These are phyloP conservation scores for Crithidia fasciculata DNA, from an alignment of 208 protist genomes.

Conservation along the genomic window DNA sequence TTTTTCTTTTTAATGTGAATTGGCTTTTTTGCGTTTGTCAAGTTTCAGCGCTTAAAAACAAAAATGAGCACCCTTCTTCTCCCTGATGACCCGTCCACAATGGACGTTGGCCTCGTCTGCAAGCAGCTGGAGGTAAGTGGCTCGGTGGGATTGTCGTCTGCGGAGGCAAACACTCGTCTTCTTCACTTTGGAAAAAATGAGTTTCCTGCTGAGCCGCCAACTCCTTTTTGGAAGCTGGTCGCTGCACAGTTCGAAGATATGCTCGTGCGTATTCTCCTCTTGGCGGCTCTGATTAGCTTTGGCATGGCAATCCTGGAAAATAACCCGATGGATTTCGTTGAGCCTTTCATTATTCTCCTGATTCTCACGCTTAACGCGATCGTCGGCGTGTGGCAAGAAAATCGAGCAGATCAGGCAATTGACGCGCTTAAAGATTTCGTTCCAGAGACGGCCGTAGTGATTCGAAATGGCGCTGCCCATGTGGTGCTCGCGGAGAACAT, in stretches of 20 bases:
- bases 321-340: constrained; percentile 82
- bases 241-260: constrained; percentile 91
- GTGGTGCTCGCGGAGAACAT: constrained; percentile 80
- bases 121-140: constrained; percentile 16
- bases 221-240: constrained; percentile 84
- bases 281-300: constrained; percentile 85
- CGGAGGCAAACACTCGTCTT: constrained; percentile 53
- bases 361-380: constrained; percentile 95
- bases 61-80: constrained; percentile 24
- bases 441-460: constrained; percentile 61
- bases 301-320: constrained; percentile 76
- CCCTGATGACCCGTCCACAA: constrained; percentile 30
- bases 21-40: too few relatives aligned
- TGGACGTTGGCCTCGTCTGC: constrained; percentile 24
- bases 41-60: too few relatives aligned
- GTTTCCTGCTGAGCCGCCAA: constrained; percentile 59
- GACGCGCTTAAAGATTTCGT: constrained; percentile 84
- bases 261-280: constrained; percentile 88
- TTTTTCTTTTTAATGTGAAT: too few relatives aligned
- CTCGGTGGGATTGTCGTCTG: constrained; percentile 7
- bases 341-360: constrained; percentile 95
- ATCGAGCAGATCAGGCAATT: constrained; percentile 91
- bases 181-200: constrained; percentile 71
- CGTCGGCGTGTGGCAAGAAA: constrained; percentile 94
- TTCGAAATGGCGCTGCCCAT: constrained; percentile 65